These are phyloP conservation scores for Camptophora hylomeconis DNA, from an alignment of 2,329 filamentous ascomycete genomes.

Conservation along the genomic window DNA sequence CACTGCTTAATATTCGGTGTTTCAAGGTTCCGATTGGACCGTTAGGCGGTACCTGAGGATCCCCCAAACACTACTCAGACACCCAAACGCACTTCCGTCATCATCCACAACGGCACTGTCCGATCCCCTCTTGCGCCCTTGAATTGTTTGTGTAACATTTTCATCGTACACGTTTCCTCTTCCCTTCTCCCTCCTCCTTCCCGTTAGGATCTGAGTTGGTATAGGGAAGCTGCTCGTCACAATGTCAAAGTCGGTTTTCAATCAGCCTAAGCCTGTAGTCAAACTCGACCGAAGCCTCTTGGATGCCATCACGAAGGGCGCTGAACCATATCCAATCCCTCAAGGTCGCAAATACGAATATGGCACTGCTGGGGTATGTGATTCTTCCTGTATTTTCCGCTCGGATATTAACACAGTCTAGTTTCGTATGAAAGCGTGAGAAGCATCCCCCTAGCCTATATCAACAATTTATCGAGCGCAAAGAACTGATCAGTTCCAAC, in stretches of 20 bases:
- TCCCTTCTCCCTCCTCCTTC: background rate
- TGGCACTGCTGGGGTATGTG: constrained; percentile 48
- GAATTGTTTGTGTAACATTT: background rate
- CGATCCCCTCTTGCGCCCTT: background rate
- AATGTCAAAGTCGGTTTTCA: constrained; percentile 11
- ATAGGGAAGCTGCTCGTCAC: background rate
- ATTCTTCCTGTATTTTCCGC: constrained; percentile 4
- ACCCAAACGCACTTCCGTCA: constrained; percentile 4
- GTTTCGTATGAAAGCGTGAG: constrained; percentile 61
- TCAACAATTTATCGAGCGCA: constrained; percentile 21
- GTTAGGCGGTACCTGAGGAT: constrained; percentile 6
- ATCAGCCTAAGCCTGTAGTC: constrained; percentile 16
- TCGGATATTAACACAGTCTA: constrained; percentile 19
- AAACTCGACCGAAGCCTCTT: constrained; percentile 22
- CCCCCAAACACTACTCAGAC: too few species aligned
- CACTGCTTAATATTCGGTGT: too few species aligned
- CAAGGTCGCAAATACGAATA: constrained; percentile 41
- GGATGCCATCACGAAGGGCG: constrained; percentile 34
- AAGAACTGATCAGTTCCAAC: too few species aligned
- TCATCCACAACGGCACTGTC: constrained; percentile 1
- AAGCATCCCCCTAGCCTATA: constrained; percentile 7
- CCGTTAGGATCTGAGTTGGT: background rate
- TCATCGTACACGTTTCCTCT: background rate
- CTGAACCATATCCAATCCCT: constrained; percentile 36
- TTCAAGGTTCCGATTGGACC: constrained; percentile 5